Base-by-base conservation (phyloP, 1,139 yeast species). In the Debaryomyces subglobosus region DNA sequence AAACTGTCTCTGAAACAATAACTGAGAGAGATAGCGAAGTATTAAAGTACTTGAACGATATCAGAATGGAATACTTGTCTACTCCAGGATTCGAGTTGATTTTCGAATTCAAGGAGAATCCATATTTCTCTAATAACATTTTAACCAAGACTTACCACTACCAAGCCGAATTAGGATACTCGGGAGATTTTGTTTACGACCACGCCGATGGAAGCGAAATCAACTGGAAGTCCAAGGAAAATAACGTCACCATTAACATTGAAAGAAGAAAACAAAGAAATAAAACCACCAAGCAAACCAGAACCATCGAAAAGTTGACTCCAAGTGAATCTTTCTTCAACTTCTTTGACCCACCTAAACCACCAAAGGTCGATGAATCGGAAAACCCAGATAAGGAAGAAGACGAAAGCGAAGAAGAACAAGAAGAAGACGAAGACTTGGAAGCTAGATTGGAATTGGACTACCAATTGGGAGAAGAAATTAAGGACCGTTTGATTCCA, bases 251-350 rank as follows among this genome's bases (percentile, higher is more conserved):
- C 32, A 84, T 92, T 53, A 76, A 78, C 56, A 85, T 94, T 51
- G 98, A 94, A 77, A 88, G 91, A 79, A 87, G 97, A 74, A 94
- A 94, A 73, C 99, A 94, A 76, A 86, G 99, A 74, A 95, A 95
- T 72, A 95, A 94, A 77, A 91, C 88, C 68, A 94, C 99, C 53
- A 91, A 91, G 71, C 97, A 95, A 67, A 94, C 97, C 27, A 86
- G 99, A 71, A 91, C 97, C 42, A 87, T 94, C 61, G 98, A 94
- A 71, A 92, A 94, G 74, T 79, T 91, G 61, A 86, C 96, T 10
- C 97, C 97, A 20, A 84, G 86, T 46, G 96, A 89, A 63, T 90
- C 97, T 23, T 94, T 94, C 77, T 94, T 94, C 81, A 88, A 87
- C 74, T 94, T 94, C 74, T 95, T 94, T 69, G 89, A 84, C 62